Base-by-base conservation (phyloP, 768 basidiomycete genomes). In the Hortiboletus flavorubellus region DNA sequence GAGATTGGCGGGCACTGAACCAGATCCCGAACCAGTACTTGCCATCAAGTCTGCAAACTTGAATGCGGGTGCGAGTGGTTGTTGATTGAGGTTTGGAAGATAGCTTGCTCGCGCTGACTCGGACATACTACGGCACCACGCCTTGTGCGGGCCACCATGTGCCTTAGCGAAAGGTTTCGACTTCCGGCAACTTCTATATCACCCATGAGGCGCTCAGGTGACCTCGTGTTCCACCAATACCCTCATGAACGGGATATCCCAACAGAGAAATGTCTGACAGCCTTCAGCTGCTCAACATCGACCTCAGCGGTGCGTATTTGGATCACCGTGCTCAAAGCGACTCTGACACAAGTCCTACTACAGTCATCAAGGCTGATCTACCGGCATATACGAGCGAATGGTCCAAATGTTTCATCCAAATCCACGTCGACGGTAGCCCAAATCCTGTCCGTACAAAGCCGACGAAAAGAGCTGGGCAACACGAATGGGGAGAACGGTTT, bases 1-100 rank as follows among this genome's bases (percentile, higher is more conserved):
- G 10, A 89, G 77, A 23, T 72, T 56, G 3, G 67, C 62, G 0
- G 85, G 85, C 4, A 82, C 40, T 12, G 40, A 66, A 42, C 79
- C 59, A 16, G 46, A 49, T 46, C 18, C 46, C 6, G 30, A 41
- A 31, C 23, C 41, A 3, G 33, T 41, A 4, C 44, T 34, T 11
- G 48, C 40, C 59, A 56, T 51, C 31, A 5, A 7, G 11, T 21
- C 30, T 26, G 18, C 4, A 16, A 21, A 2, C 21, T 21, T 21
- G 21, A 21, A 31, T 44, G 15, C 8, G 39, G 15, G 14, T 21
- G 16, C 16, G 2, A 11, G 34, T n/a, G 34, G 23, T 34, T 14
- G 26, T 35, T 48, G 16, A 37, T 30, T 12, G 37, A 49, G 26
- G 34, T 40, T 34, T 5, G 26, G 26, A 26, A 26, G 26, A 26